Conservation (phyloP, 202 grass and related monocot genomes). For the Tripidium arundinaceum region DNA sequence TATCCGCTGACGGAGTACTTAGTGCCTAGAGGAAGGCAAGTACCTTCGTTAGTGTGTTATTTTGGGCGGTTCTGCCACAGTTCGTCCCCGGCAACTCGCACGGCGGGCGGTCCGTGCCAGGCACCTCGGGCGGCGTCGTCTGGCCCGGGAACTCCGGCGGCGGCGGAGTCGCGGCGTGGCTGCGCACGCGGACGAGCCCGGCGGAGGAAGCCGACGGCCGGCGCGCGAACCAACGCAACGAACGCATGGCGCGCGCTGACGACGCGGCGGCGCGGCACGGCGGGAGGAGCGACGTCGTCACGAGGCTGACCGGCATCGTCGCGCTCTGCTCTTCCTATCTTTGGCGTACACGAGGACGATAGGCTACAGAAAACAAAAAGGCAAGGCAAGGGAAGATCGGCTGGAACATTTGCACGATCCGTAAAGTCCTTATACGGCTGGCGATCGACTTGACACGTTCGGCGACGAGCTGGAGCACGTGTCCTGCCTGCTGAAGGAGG, state of each 20-base stretch:
- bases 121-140: conserved; percentile 11
- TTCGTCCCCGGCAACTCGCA: conserved; percentile 1
- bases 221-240: neutral
- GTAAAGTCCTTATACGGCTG: neutral
- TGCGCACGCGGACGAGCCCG: neutral
- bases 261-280: neutral
- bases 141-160: conserved; percentile 24
- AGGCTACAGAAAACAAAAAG: no score
- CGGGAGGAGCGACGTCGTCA: conserved; percentile 9
- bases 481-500: neutral
- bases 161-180: neutral
- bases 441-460: conserved; percentile 9
- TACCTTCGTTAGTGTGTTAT: no score
- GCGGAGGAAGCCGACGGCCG: neutral
- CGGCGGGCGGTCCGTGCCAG: neutral
- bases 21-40: no score
- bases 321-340: neutral
- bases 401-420: neutral
- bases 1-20: no score
- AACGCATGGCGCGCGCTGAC: neutral
- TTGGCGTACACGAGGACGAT: no score
- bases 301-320: conserved; percentile 24
- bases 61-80: no score
- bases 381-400: neutral
- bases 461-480: neutral